Base-by-base conservation (phyloP, 805 yeast genomes). In the Diddensiella santjacobensis region DNA sequence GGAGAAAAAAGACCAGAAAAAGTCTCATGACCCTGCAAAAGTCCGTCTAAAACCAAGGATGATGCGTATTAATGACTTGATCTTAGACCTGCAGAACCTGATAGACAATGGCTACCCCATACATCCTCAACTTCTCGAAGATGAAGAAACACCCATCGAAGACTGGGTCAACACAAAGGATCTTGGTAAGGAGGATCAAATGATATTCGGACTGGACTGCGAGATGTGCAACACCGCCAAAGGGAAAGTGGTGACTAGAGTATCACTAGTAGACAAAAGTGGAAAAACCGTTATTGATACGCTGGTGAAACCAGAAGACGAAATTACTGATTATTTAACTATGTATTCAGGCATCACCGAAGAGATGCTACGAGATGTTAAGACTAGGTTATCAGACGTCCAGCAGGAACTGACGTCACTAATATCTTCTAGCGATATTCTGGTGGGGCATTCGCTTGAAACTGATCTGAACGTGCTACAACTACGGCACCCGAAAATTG, bases 381-480 rank as follows among this genome's bases (percentile, higher is more conserved):
- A 82, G 0, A 84, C 85, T 0, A 79, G 84, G 0, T 63, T 84
- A 13, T 51, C 63, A 15, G 95, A 90, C 56, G 78, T 87, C 2
- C 97, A 89, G 62, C 51, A 71, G 1, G 70, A 74, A 57, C 49
- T 93, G 3, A 44, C 77, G 1, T 54, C 61, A 2, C 56, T 75
- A 1, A 69, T 91, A 2, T 68, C 78, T 4, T 58, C 74, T 1
- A 67, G 70, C 15, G 97, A 89, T 61, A 72, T 82, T 11, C 61
- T 91, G 19, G 77, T 91, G 45, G 98, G 99, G 1, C 99, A 91
- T 63, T 91, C 98, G 0, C 69, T 91, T 24, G 91, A 90, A 53
- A 81, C 84, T 19, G 99, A 91, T 64, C 70, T 91, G 42, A 71
- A 74, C 8, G 95, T 81, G 2, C 65, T 93, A 61, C 75, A 76